These are phyloP conservation scores for Ramularia endophylla DNA, from an alignment of 2,329 filamentous ascomycete genomes.

Conservation along the genomic window DNA sequence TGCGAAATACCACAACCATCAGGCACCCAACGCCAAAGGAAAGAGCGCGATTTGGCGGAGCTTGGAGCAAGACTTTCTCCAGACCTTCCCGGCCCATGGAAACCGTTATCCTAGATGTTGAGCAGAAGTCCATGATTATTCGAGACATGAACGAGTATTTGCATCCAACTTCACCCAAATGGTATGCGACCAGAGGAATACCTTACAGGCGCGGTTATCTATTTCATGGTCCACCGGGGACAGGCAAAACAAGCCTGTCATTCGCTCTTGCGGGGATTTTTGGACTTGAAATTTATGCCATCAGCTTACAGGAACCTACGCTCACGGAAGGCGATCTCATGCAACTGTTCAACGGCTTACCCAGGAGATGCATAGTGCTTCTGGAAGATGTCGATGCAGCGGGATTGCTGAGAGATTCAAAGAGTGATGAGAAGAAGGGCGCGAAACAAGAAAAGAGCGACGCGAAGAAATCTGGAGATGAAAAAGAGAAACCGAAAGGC, in stretches of 20 bases:
- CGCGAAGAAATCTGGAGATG: conserved; percentile 10
- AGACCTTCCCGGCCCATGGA: conserved; percentile 65
- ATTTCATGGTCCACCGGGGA: conserved; percentile 60
- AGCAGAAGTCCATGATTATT: conserved; percentile 61
- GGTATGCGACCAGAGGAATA: conserved; percentile 79
- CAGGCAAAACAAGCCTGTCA: conserved; percentile 33
- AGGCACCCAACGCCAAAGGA: conserved; percentile 41
- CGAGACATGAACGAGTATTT: conserved; percentile 73
- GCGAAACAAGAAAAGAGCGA: conserved; percentile 11
- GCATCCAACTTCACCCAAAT: conserved; percentile 63
- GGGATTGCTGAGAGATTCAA: conserved; percentile 36
- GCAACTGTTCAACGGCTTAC: conserved; percentile 39
- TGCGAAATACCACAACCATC: conserved; percentile 41
- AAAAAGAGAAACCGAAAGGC: conserved; percentile 14
- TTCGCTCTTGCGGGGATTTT: conserved; percentile 44
- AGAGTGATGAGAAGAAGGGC: conserved; percentile 20
- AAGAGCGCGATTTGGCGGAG: conserved; percentile 27
- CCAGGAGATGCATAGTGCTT: conserved; percentile 40
- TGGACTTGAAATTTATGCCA: conserved; percentile 41
- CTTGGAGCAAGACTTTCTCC: conserved; percentile 39
- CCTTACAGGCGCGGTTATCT: conserved; percentile 82
- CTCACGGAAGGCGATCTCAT: conserved; percentile 61
- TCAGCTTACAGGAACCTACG: conserved; percentile 57
- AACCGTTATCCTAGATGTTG: conserved; percentile 66
- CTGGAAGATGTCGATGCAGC: conserved; percentile 46